phyloP scores from a whole-genome alignment of 2,329 filamentous ascomycete genomes.

The Penicillium verrucosum region DNA sequence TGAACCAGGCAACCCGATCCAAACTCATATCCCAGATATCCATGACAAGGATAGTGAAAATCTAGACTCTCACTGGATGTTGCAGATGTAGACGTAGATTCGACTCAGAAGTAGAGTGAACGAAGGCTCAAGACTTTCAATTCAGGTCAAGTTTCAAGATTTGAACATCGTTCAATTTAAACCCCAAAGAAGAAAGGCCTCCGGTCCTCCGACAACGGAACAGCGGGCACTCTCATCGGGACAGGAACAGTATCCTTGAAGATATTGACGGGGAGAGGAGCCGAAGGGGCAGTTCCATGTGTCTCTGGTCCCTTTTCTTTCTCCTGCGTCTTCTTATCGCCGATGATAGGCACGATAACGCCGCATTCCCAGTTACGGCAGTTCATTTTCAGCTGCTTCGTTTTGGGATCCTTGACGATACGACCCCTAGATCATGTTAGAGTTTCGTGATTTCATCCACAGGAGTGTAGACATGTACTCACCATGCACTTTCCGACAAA shows the following conservation, averaged over 20 bases:
- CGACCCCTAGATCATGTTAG: slow-evolving; percentile 61
- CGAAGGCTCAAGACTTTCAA: not conserved
- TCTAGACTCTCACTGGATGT: not conserved
- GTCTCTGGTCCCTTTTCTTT: slow-evolving; percentile 6
- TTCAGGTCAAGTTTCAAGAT: not conserved
- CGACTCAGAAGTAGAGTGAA: not conserved
- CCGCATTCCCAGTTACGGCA: slow-evolving; percentile 97
- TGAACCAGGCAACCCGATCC: not conserved
- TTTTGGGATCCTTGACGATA: slow-evolving; percentile 65
- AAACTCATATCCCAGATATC: not conserved
- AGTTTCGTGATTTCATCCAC: not conserved
- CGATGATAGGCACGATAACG: slow-evolving; percentile 65
- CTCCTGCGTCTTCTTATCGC: slow-evolving; percentile 28
- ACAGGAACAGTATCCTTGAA: slow-evolving; percentile 44
- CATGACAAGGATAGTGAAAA: not conserved
- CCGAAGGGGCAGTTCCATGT: not conserved
- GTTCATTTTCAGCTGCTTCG: slow-evolving; percentile 69
- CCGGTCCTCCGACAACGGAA: slow-evolving; percentile 7
- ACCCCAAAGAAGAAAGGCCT: slow-evolving; percentile 5
- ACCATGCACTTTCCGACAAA: slow-evolving; percentile 90
- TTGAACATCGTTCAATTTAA: not conserved
- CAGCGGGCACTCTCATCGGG: slow-evolving; percentile 43
- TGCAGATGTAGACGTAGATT: not conserved
- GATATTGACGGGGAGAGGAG: slow-evolving; percentile 19
- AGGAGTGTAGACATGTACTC: slow-evolving; percentile 35